These are phyloP conservation scores for Schizophyllum commune DNA, from an alignment of 1,284 basidiomycete species.

Conservation along the genomic window DNA sequence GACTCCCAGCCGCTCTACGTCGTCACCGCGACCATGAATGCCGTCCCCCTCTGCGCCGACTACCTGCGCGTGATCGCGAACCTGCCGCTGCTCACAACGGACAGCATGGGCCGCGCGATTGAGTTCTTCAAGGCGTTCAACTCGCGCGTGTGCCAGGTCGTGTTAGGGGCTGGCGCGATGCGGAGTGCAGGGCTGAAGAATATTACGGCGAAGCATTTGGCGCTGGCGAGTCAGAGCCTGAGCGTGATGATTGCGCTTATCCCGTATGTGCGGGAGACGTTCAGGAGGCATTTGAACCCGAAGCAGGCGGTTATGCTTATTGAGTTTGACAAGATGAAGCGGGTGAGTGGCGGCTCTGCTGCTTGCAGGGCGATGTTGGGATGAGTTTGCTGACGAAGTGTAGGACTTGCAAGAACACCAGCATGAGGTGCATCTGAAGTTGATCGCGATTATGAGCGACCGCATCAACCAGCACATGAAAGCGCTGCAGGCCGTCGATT, in stretches of 20 bases:
- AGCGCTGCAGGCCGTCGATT: conserved; percentile 69
- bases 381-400: conserved; percentile 1
- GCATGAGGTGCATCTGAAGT: conserved; percentile 96
- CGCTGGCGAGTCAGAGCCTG: conserved; percentile 91
- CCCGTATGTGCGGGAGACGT: conserved; percentile 91
- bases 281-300: conserved; percentile 84
- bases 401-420: conserved; percentile 99
- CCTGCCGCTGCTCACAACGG: conserved; percentile 82
- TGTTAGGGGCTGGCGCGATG: conserved; percentile 97
- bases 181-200: conserved; percentile 95
- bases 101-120: conserved; percentile 89
- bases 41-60: conserved; percentile 72
- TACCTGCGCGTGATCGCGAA: conserved; percentile 89
- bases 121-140: conserved; percentile 98
- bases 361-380: background rate
- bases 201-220: conserved; percentile 97
- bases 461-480: conserved; percentile 83
- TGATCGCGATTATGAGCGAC: conserved; percentile 98
- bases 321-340: conserved; percentile 97
- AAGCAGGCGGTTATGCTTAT: conserved; percentile 95
- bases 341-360: conserved; percentile 46
- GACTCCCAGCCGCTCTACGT: conserved; percentile 81
- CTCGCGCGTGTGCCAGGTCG: conserved; percentile 96
- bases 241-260: conserved; percentile 95
- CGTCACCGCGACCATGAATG: conserved; percentile 80